phyloP scores from a whole-genome alignment of 2,329 filamentous ascomycete genomes.

The Aureobasidium lini region DNA sequence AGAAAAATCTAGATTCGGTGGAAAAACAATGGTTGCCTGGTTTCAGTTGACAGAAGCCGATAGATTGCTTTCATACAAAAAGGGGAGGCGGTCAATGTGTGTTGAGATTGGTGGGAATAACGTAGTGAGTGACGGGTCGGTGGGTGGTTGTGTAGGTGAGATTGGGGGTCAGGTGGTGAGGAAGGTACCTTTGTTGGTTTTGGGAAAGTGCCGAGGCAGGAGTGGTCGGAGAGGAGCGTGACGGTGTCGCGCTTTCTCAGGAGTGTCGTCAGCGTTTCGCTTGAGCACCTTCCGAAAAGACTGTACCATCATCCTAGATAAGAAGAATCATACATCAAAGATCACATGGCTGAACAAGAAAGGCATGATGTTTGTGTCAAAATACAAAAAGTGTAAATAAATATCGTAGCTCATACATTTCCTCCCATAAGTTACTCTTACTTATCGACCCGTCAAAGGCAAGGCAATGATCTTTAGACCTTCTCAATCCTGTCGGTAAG shows the following conservation, averaged over 20 bases:
- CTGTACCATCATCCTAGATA: too few species aligned
- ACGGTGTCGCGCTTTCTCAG: too few species aligned
- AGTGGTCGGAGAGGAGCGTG: not conserved
- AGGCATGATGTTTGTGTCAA: not conserved
- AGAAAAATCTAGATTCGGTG: not conserved
- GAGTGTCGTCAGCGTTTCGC: too few species aligned
- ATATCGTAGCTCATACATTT: not conserved
- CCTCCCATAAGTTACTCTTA: not conserved
- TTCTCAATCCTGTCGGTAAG: not conserved
- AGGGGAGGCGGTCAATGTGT: too few species aligned
- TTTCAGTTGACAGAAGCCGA: not conserved
- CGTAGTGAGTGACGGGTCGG: too few species aligned
- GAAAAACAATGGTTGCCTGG: not conserved
- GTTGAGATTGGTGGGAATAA: not conserved
- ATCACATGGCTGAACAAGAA: too few species aligned
- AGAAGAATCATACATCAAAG: too few species aligned
- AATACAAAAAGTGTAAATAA: not conserved
- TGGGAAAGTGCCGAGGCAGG: not conserved
- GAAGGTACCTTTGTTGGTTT: not conserved
- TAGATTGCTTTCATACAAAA: too few species aligned
- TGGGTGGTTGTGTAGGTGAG: too few species aligned
- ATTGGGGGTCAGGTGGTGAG: too few species aligned
- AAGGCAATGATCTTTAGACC: not conserved
- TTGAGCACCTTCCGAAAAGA: too few species aligned
- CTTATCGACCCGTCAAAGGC: not conserved